phyloP scores from a whole-genome alignment of 2,329 filamentous ascomycete species.

The Apiospora phragmitis region DNA sequence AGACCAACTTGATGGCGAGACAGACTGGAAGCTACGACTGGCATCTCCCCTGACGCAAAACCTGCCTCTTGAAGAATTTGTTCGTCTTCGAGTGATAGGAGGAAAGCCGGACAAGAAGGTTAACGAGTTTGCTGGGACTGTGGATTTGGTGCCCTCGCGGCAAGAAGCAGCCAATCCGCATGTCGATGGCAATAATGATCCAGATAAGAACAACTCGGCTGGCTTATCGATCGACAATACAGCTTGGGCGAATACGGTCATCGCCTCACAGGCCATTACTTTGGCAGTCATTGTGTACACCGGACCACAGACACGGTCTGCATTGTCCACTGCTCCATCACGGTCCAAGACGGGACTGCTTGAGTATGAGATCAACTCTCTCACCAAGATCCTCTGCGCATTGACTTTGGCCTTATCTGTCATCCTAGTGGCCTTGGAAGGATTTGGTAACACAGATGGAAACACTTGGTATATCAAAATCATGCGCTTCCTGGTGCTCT shows the following conservation, averaged over 20 bases:
- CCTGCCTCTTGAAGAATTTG: constrained; percentile 72
- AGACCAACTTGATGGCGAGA: constrained; percentile 96
- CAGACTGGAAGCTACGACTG: constrained; percentile 94
- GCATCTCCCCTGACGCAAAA: constrained; percentile 83
- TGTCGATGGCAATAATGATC: constrained; percentile 32
- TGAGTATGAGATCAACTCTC: constrained; percentile 93
- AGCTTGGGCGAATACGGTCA: constrained; percentile 96
- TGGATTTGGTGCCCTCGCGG: constrained; percentile 68
- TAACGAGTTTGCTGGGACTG: constrained; percentile 90
- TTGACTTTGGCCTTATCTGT: constrained; percentile 85
- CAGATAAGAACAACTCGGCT: constrained; percentile 54
- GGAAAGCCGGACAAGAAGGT: constrained; percentile 92
- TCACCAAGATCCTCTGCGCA: constrained; percentile 93
- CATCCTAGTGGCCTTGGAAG: constrained; percentile 83
- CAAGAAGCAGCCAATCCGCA: constrained; percentile 48
- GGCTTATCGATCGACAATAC: constrained; percentile 94
- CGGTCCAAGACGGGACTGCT: constrained; percentile 91
- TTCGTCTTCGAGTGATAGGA: constrained; percentile 70
- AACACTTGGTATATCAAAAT: constrained; percentile 93
- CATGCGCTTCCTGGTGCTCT: constrained; percentile 95
- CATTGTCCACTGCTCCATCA: constrained; percentile 87
- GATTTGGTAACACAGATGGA: constrained; percentile 68
- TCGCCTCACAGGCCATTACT: constrained; percentile 88
- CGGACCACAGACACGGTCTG: constrained; percentile 89
- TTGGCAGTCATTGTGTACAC: constrained; percentile 93